Base-by-base conservation (phyloP, 2,329 filamentous ascomycete species). In the Botryotinia narcissicola region DNA sequence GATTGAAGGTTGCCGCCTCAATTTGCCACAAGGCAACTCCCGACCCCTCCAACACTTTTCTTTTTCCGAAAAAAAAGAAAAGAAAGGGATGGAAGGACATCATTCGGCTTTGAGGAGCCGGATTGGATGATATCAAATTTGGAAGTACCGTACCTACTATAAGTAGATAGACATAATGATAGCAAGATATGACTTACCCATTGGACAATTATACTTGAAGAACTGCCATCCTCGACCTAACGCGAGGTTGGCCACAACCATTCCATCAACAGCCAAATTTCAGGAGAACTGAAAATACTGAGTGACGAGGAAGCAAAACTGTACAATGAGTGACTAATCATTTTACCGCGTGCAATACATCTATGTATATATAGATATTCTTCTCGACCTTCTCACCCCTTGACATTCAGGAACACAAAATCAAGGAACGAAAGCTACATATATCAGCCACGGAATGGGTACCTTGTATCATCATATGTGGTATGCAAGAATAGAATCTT, bases 1-100 rank as follows among this genome's bases (percentile, higher is more conserved):
- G 32, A 16, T 54, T 37, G 8, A 18, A 68, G 18, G 37, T 20
- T 44, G 66, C 48, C 4, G 35, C 66, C 48, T 57, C 48, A 32
- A 57, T 32, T 14, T 37, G 48, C 66, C 20, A 12, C 40, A 6
- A 32, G 18, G 4, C 37, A 20, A 42, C 16, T n/a, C 37, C 14
- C 14, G n/a, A 32, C 25, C n/a, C 37, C 48, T 59, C 25, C 7
- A 18, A 5, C 10, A 32, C n/a, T 69, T 69, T 69, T 32, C 37
- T 69, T 69, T 69, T 69, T 69, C n/a, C 40, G 37, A 32, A 42
- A 35, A 9, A 69, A 69, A n/a, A 42, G 32, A 42, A 25, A 42
- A 18, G n/a, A 29, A 29, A 57, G 25, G 25, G 18, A 57, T 2
- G 7, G 4, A 29, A 51, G 25, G n/a, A 14, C 14, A 54, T 29